phyloP scores from a whole-genome alignment of 495 filamentous ascomycete genomes.

The Cetradonia linearis region DNA sequence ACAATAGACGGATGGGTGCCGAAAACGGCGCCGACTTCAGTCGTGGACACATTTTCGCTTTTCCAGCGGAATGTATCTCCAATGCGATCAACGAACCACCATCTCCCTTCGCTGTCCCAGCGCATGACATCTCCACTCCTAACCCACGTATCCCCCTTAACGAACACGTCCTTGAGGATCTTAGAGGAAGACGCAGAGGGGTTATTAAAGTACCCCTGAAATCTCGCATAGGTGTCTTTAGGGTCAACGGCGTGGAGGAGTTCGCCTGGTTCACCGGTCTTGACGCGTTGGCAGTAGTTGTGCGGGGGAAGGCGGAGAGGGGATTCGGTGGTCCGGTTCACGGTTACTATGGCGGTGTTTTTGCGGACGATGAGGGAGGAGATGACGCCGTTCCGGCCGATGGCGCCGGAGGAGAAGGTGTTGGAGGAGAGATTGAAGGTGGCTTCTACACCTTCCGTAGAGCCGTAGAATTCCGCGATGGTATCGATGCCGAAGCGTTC shows the following conservation, averaged over 20 bases:
- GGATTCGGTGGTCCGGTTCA: constrained; percentile 61
- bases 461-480: constrained; percentile 81
- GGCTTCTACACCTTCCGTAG: constrained; percentile 68
- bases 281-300: constrained; percentile 57
- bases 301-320: constrained; percentile 45
- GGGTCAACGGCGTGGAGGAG: constrained; percentile 65
- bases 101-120: constrained; percentile 58
- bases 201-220: constrained; percentile 86
- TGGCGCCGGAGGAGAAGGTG: constrained; percentile 64
- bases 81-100: constrained; percentile 82
- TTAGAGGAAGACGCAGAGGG: constrained; percentile 62
- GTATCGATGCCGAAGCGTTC: constrained; percentile 73
- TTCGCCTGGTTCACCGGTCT: constrained; percentile 63
- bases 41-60: constrained; percentile 82
- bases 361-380: constrained; percentile 43
- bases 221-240: constrained; percentile 49
- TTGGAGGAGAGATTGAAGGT: constrained; percentile 71
- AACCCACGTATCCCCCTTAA: constrained; percentile 78
- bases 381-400: constrained; percentile 66
- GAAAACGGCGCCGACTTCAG: constrained; percentile 68
- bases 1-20: constrained; percentile 54
- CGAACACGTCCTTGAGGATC: constrained; percentile 66
- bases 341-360: constrained; percentile 49
- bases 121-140: constrained; percentile 75
- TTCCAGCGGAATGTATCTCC: constrained; percentile 97